phyloP scores from a whole-genome alignment of 768 basidiomycete species.

The Mycena capillaripes region DNA sequence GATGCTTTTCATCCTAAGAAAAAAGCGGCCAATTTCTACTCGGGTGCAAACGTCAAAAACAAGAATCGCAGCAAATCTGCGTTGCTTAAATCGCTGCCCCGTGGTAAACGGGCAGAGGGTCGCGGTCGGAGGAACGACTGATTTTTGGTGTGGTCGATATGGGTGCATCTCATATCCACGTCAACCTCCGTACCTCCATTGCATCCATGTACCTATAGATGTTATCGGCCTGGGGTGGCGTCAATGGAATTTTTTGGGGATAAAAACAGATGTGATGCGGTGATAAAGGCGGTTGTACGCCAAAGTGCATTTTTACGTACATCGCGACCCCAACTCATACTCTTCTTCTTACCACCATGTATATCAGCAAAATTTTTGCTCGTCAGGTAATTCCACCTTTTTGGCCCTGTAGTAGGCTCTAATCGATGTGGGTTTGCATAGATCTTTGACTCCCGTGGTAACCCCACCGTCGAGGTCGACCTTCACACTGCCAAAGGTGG shows the following conservation, averaged over 20 bases:
- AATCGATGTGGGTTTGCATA: constrained; percentile 49
- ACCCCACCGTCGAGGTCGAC: constrained; percentile 97
- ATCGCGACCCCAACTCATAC: background rate
- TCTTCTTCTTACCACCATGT: constrained; percentile 68
- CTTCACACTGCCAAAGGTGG: constrained; percentile 89
- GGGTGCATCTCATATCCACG: background rate
- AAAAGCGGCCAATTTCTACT: constrained; percentile 93
- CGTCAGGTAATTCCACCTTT: constrained; percentile 76
- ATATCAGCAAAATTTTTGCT: constrained; percentile 91
- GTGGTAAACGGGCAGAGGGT: constrained; percentile 62
- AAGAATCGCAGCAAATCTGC: constrained; percentile 79
- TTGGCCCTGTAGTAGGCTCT: constrained; percentile 13
- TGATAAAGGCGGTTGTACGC: background rate
- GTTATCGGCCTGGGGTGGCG: too few relatives aligned
- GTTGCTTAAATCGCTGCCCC: constrained; percentile 68
- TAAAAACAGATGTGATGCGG: background rate
- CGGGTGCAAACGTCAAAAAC: constrained; percentile 88
- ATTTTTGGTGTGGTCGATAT: background rate
- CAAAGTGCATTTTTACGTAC: background rate
- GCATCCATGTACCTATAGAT: background rate
- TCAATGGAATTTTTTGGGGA: constrained; percentile 12
- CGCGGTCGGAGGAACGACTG: constrained; percentile 16
- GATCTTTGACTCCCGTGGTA: constrained; percentile 99
- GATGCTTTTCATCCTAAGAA: constrained; percentile 60
- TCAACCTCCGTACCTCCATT: background rate